Evolutionary conservation across 2,329 filamentous ascomycete genomes (phyloP).

Genomic region (Fusarium floridanum): DNA sequence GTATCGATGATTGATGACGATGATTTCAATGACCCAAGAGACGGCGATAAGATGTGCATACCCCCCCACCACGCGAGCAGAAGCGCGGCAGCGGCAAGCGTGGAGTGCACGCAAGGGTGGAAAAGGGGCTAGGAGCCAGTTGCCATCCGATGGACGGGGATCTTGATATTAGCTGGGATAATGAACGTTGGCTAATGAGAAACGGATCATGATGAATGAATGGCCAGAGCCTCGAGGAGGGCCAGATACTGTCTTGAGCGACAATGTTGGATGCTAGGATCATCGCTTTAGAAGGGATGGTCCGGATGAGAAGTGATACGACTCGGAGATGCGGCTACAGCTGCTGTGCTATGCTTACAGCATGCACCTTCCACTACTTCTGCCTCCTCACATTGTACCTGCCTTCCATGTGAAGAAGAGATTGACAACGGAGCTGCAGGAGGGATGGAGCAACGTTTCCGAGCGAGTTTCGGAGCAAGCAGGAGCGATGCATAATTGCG

Average conservation of each 20-base stretch:
- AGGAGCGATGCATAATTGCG: conserved; percentile 1
- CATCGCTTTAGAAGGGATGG: conserved; percentile 32
- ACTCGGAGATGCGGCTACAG: conserved; percentile 1
- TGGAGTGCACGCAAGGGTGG: conserved; percentile 31
- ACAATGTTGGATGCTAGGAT: conserved; percentile 22
- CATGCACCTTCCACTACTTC: neutral
- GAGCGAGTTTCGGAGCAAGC: conserved; percentile 38
- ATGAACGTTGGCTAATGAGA: conserved; percentile 43
- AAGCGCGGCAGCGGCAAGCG: conserved; percentile 29
- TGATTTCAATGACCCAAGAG: conserved; percentile 33
- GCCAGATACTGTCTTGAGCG: conserved; percentile 7
- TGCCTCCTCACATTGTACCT: neutral
- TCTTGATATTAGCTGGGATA: conserved; percentile 39
- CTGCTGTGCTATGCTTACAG: neutral
- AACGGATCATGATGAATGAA: conserved; percentile 33
- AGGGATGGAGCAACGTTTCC: conserved; percentile 28
- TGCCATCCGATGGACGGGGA: conserved; percentile 19
- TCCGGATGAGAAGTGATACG: conserved; percentile 8
- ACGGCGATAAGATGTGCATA: conserved; percentile 35
- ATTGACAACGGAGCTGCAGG: conserved; percentile 13
- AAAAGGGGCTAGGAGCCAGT: conserved; percentile 19
- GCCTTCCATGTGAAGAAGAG: neutral
- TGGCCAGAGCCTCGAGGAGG: conserved; percentile 13
- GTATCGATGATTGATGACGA: conserved; percentile 34
- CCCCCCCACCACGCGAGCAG: conserved; percentile 32